phyloP scores from a whole-genome alignment of 805 yeast genomes.

The Henningerozyma blattae region DNA sequence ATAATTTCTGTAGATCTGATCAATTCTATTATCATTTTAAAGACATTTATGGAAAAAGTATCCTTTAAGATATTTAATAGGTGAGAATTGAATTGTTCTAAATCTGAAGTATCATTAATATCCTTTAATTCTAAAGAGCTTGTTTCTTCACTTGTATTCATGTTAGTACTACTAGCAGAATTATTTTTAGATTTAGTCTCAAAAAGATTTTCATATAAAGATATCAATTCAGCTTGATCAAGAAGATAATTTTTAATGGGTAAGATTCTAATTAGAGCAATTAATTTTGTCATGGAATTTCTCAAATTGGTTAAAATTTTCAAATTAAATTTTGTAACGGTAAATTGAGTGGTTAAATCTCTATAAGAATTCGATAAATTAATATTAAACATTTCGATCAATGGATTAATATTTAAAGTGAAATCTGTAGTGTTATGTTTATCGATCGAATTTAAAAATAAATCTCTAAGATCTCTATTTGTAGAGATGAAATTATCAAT shows the following conservation, averaged over 20 bases:
- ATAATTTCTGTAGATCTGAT: slow-evolving; percentile 4
- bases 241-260: slow-evolving; percentile 22
- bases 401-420: slow-evolving; percentile 12
- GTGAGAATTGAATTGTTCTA: too few species aligned
- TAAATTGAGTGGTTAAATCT: slow-evolving; percentile 31
- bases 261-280: slow-evolving; percentile 30
- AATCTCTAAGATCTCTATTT: slow-evolving; percentile 7
- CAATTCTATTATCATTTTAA: slow-evolving; percentile 24
- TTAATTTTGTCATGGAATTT: slow-evolving; percentile 30
- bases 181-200: background rate
- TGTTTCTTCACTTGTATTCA: background rate
- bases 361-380: slow-evolving; percentile 30
- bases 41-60: slow-evolving; percentile 21
- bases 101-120: background rate
- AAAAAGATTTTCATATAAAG: slow-evolving; percentile 7
- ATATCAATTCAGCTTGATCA: slow-evolving; percentile 9
- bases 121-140: background rate
- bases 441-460: slow-evolving; percentile 12
- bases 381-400: slow-evolving; percentile 21
- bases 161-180: background rate
- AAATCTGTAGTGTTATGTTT: slow-evolving; percentile 9
- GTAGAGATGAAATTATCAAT: slow-evolving; percentile 15
- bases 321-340: slow-evolving; percentile 25
- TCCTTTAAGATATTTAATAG: slow-evolving; percentile 25
- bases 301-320: slow-evolving; percentile 26